Evolutionary conservation across 2,329 filamentous ascomycete genomes (phyloP).

Genomic region (Plenodomus tracheiphilus): DNA sequence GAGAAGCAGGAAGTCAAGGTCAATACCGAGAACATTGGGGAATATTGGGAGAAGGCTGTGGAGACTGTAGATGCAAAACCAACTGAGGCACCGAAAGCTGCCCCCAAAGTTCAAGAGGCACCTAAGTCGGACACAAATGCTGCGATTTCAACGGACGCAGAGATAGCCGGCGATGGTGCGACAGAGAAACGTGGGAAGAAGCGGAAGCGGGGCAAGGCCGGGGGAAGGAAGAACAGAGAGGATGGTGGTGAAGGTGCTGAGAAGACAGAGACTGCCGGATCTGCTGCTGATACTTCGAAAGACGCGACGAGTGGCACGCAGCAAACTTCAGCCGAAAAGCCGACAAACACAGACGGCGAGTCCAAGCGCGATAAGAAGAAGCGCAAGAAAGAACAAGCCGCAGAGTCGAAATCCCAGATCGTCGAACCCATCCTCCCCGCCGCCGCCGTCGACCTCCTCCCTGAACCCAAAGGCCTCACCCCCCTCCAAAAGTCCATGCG

Average conservation of each 20-base stretch:
- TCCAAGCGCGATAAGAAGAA: slow-evolving; percentile 42
- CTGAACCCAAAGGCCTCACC: slow-evolving; percentile 68
- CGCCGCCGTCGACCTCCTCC: slow-evolving; percentile 30
- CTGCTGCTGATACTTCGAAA: slow-evolving; percentile 25
- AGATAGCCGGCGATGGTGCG: slow-evolving; percentile 23
- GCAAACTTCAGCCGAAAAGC: slow-evolving; percentile 11
- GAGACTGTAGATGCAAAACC: neutral
- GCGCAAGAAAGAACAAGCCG: slow-evolving; percentile 38
- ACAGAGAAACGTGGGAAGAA: slow-evolving; percentile 44
- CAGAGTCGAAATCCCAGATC: slow-evolving; percentile 8
- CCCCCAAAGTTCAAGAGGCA: slow-evolving; percentile 34
- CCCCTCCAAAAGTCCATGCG: slow-evolving; percentile 93
- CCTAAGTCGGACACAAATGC: slow-evolving; percentile 64
- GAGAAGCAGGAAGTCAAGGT: slow-evolving; percentile 73
- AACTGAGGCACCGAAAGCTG: slow-evolving; percentile 51
- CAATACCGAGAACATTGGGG: slow-evolving; percentile 67
- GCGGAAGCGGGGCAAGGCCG: slow-evolving; percentile 34
- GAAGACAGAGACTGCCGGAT: slow-evolving; percentile 14
- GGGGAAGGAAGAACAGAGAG: slow-evolving; percentile 25
- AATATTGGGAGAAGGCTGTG: slow-evolving; percentile 38
- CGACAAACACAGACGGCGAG: slow-evolving; percentile 18
- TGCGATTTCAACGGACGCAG: slow-evolving; percentile 37
- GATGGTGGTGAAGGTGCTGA: slow-evolving; percentile 25
- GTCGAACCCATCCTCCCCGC: slow-evolving; percentile 4
- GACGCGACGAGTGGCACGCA: slow-evolving; percentile 20